Conservation (phyloP, 2,329 filamentous ascomycete species). For the Pyricularia grisea region DNA sequence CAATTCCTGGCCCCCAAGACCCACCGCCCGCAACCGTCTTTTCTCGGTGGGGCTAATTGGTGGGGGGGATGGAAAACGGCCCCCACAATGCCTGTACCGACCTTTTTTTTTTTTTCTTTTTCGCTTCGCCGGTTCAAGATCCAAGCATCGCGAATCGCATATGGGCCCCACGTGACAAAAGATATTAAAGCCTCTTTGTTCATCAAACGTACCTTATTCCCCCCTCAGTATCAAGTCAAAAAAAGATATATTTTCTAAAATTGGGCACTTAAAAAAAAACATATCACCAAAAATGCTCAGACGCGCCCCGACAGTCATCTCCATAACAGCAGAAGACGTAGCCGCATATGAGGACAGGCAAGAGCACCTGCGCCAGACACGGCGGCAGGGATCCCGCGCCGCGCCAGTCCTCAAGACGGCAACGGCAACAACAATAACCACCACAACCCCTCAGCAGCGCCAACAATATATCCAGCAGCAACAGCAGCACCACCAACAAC, state of each 20-base stretch:
- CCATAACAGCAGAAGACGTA: conserved; percentile 61
- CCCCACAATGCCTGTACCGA: no score
- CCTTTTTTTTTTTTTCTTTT: not conserved
- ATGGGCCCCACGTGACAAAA: not conserved
- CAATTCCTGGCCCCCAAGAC: not conserved
- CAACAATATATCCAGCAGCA: conserved; percentile 2
- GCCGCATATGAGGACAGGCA: conserved; percentile 57
- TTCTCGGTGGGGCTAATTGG: not conserved
- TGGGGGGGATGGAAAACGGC: no score
- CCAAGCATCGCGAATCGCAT: not conserved
- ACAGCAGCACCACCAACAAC: conserved; percentile 1
- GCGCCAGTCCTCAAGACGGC: not conserved
- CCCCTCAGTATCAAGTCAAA: not conserved
- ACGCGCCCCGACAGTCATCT: conserved; percentile 55
- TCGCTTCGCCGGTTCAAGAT: not conserved
- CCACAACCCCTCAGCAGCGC: not conserved
- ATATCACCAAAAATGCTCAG: conserved; percentile 20
- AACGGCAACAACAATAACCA: conserved; percentile 2
- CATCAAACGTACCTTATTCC: not conserved
- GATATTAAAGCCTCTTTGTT: not conserved
- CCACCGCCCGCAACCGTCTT: not conserved
- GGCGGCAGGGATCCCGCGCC: conserved; percentile 5
- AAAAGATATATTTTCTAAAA: not conserved
- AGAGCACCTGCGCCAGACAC: conserved; percentile 7
- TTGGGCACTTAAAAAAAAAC: not conserved